phyloP scores from a whole-genome alignment of 148 eudicot genomes.

The Fallopia convolvulus region DNA sequence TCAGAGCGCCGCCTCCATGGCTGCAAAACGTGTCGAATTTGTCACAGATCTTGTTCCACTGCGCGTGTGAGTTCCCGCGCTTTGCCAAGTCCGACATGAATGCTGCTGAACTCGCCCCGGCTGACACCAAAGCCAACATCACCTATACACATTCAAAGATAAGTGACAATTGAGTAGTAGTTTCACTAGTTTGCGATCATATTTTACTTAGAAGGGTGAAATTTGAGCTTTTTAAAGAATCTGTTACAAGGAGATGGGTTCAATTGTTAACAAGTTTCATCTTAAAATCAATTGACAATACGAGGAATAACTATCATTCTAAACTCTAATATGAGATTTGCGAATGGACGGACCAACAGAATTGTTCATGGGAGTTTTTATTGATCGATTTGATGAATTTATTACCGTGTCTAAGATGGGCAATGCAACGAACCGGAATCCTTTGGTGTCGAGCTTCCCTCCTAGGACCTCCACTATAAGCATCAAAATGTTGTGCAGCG shows the following conservation, averaged over 20 bases:
- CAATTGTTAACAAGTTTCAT: too few species aligned
- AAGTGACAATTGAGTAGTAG: background rate
- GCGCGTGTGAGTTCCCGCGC: constrained; percentile 55
- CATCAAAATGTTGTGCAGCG: constrained; percentile 54
- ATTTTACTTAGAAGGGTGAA: too few species aligned
- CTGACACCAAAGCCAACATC: constrained; percentile 34
- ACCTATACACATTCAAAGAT: constrained; percentile 20
- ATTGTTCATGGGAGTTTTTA: too few species aligned
- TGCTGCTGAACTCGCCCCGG: constrained; percentile 43
- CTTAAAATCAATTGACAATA: too few species aligned
- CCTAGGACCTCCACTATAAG: constrained; percentile 26
- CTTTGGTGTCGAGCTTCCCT: constrained; percentile 38
- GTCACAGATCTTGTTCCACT: constrained; percentile 64
- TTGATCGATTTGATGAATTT: too few species aligned
- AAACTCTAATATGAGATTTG: too few species aligned
- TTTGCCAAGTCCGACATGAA: constrained; percentile 61
- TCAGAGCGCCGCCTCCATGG: constrained; percentile 41
- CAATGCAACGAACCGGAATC: constrained; percentile 29
- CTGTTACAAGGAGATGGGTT: too few species aligned
- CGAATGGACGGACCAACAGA: too few species aligned
- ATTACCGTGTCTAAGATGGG: constrained; percentile 69
- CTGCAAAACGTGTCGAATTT: constrained; percentile 42
- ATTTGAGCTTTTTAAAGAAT: too few species aligned
- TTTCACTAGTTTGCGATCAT: too few species aligned
- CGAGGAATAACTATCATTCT: too few species aligned